Percentiles rank a stretch among this genome's conserved stretches.
Evolutionary conservation across 2,329 filamentous ascomycete species (phyloP).

Genomic region (Curvularia sp.): DNA sequence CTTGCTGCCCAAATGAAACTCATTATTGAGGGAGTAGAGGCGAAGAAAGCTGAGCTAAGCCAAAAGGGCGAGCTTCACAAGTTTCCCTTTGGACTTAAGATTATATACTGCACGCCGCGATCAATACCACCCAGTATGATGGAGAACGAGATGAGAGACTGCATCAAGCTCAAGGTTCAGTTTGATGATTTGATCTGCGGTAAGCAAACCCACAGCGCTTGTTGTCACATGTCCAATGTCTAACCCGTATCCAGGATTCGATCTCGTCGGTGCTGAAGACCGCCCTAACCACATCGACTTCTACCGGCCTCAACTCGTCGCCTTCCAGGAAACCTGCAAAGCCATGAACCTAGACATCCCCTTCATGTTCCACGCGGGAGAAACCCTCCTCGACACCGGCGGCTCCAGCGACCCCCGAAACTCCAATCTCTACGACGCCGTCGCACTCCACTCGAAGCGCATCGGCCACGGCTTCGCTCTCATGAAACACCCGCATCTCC

Average conservation of each 20-base stretch:
- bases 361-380: conserved; percentile 78
- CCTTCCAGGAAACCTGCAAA: conserved; percentile 63
- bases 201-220: conserved; percentile 45
- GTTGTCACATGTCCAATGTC: background rate
- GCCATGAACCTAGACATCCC: conserved; percentile 64
- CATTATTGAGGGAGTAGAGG: conserved; percentile 56
- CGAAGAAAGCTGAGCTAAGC: conserved; percentile 56
- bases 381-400: conserved; percentile 71
- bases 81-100: conserved; percentile 69
- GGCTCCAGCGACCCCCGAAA: conserved; percentile 63
- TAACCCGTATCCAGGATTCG: conserved; percentile 61
- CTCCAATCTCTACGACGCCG: conserved; percentile 72
- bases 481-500: conserved; percentile 67
- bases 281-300: conserved; percentile 65
- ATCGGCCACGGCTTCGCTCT: conserved; percentile 78
- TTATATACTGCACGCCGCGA: conserved; percentile 74
- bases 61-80: conserved; percentile 45
- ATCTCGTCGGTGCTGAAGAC: conserved; percentile 73
- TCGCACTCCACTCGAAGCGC: conserved; percentile 69
- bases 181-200: conserved; percentile 69
- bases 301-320: conserved; percentile 64
- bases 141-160: conserved; percentile 64
- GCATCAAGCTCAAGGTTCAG: conserved; percentile 64
- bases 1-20: conserved; percentile 65
- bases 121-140: conserved; percentile 62